Base-by-base conservation (phyloP, 2,329 filamentous ascomycete species). In the Fusarium torulosum region DNA sequence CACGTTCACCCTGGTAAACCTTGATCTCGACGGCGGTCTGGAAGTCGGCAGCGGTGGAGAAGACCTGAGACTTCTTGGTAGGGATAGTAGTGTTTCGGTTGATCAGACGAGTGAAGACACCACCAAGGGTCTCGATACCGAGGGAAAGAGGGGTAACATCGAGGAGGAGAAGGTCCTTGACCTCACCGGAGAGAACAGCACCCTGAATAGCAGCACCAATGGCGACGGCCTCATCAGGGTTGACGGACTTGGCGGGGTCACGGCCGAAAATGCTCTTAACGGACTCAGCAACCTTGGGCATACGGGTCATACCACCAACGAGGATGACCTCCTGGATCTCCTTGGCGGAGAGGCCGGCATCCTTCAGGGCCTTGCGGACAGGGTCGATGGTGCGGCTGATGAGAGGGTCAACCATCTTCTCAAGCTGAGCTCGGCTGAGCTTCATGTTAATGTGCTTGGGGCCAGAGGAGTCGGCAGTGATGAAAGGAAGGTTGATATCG, bases 1-100 rank as follows among this genome's bases (percentile, higher is more conserved):
- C 94, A 92, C 95, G 95, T 89, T 98, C 95, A 87, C 95, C 95
- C 90, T 98, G 94, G 91, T 90, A 98, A 70, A 98, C 95, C 92
- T 98, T 97, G 87, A 98, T 98, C 87, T 97, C 94, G 78, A 98
- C 95, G 74, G 94, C 95, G 68, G 93, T 97, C 87, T 98, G 95
- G 92, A 96, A 97, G 81, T 98, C 95, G 73, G 95, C 94, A 54
- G 94, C 94, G 51, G 95, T 98, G 57, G 94, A 97, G 90, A 98
- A 98, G 78, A 94, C 90, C 85, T 97, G 94, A 14, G 94, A 97
- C 87, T 98, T 98, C 91, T 97, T 97, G 84, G 95, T 98, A 59
- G 95, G 95, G 79, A 98, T 98, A 72, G 95, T 97, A 78, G 95
- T 98, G 89, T 98, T 98, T 76, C 95, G 93, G 90, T 97, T 97